Percentiles rank a stretch among this genome's conserved stretches.
phyloP scores from a whole-genome alignment of 352 stramenopile genomes.

The Elongisporangium anandrum region DNA sequence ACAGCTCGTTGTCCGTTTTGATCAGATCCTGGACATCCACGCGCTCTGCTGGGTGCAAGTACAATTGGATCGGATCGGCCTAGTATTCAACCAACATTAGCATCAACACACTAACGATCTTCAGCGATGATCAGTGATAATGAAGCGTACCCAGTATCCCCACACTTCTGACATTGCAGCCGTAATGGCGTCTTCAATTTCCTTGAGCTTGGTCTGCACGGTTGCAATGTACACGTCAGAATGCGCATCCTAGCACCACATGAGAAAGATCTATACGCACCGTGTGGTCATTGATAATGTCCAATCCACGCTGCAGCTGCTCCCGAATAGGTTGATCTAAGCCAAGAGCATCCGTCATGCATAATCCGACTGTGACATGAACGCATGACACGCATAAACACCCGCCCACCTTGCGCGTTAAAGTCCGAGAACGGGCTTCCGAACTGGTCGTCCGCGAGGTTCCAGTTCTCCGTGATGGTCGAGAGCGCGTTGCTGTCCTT shows the following conservation, averaged over 20 bases:
- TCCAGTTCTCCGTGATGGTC: conserved; percentile 87
- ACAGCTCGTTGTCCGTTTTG: conserved; percentile 87
- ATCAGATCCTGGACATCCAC: conserved; percentile 88
- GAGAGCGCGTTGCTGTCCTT: conserved; percentile 76
- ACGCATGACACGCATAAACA: conserved; percentile 1
- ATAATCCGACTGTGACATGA: not conserved
- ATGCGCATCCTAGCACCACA: not conserved
- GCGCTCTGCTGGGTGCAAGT: conserved; percentile 76
- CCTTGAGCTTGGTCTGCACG: conserved; percentile 75
- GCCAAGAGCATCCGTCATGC: conserved; percentile 1
- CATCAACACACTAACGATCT: not conserved
- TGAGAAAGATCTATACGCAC: conserved; percentile 16
- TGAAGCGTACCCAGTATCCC: conserved; percentile 77
- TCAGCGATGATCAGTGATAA: too few relatives aligned
- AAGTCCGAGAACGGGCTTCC: conserved; percentile 74
- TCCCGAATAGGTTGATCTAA: conserved; percentile 80
- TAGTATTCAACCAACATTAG: conserved; percentile 11
- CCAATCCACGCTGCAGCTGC: conserved; percentile 67
- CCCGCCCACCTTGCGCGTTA: conserved; percentile 58
- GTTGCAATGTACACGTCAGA: not conserved
- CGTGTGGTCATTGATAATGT: conserved; percentile 88
- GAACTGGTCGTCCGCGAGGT: conserved; percentile 74
- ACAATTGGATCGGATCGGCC: conserved; percentile 81
- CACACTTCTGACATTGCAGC: conserved; percentile 87
- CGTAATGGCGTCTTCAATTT: conserved; percentile 84